These are phyloP conservation scores for Hawksworthiomyces lignivorus DNA, from an alignment of 2,329 filamentous ascomycete genomes.

Conservation along the genomic window DNA sequence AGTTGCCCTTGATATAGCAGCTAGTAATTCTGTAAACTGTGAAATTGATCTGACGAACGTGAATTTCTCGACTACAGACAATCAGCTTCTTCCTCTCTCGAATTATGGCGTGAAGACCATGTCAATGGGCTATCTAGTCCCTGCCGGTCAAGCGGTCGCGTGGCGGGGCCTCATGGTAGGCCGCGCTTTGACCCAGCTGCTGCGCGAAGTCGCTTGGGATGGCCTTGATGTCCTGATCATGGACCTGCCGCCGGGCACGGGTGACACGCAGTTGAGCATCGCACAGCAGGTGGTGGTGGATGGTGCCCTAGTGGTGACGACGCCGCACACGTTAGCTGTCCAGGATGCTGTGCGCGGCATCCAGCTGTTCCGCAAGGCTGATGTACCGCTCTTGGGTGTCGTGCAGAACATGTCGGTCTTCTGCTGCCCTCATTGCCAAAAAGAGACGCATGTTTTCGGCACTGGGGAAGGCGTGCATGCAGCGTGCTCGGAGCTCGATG, in stretches of 20 bases:
- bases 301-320: conserved; percentile 82
- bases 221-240: conserved; percentile 81
- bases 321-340: conserved; percentile 85
- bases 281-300: conserved; percentile 89
- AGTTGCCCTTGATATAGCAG: not conserved
- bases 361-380: conserved; percentile 83
- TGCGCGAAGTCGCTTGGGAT: conserved; percentile 93
- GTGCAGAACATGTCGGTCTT: conserved; percentile 91
- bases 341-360: conserved; percentile 89
- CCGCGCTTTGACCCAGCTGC: conserved; percentile 89
- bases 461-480: conserved; percentile 54
- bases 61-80: conserved; percentile 34
- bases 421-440: conserved; percentile 67
- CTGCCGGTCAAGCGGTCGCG: conserved; percentile 72
- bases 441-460: conserved; percentile 70
- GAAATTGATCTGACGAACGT: too few species aligned
- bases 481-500: conserved; percentile 63
- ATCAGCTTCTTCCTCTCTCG: conserved; percentile 76
- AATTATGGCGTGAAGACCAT: conserved; percentile 97
- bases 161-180: conserved; percentile 98
- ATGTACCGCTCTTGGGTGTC: conserved; percentile 74
- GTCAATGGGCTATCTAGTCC: conserved; percentile 94
- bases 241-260: conserved; percentile 88
- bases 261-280: conserved; percentile 94
- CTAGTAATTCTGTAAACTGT: not conserved